Evolutionary conservation across 805 yeast genomes (phyloP).

Genomic region (Brettanomyces custersianus): DNA sequence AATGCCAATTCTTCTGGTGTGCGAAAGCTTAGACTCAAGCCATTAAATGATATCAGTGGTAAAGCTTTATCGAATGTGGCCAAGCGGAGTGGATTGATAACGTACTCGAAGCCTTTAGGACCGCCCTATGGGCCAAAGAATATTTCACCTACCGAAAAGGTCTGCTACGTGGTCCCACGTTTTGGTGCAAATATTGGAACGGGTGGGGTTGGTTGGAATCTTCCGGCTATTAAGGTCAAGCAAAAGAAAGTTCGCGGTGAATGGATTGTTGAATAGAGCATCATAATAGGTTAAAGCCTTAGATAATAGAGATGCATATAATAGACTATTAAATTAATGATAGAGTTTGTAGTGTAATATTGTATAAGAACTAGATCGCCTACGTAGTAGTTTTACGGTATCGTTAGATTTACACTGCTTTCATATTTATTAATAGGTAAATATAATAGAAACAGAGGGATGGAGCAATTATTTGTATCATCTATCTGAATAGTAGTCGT

Average conservation of each 20-base stretch:
- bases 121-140: slow-evolving; percentile 80
- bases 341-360: too few species aligned
- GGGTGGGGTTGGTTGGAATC: slow-evolving; percentile 88
- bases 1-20: slow-evolving; percentile 30
- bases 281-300: neutral
- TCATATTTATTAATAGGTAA: too few species aligned
- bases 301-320: slow-evolving; percentile 6
- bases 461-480: too few species aligned
- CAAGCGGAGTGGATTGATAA: slow-evolving; percentile 58
- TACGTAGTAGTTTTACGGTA: too few species aligned
- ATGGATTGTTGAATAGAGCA: slow-evolving; percentile 42
- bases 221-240: slow-evolving; percentile 68
- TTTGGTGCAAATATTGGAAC: slow-evolving; percentile 72
- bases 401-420: too few species aligned
- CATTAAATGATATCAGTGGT: slow-evolving; percentile 68
- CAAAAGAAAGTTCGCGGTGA: slow-evolving; percentile 60
- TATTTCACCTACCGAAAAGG: slow-evolving; percentile 57
- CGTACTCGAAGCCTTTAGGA: slow-evolving; percentile 87
- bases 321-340: slow-evolving; percentile 1
- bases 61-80: slow-evolving; percentile 73
- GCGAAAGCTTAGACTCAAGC: slow-evolving; percentile 54
- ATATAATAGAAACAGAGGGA: too few species aligned
- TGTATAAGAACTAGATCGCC: too few species aligned
- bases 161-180: slow-evolving; percentile 85
- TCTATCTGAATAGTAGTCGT: too few species aligned